phyloP scores from a whole-genome alignment of 352 stramenopile species.

The Globisporangium mamillatum region DNA sequence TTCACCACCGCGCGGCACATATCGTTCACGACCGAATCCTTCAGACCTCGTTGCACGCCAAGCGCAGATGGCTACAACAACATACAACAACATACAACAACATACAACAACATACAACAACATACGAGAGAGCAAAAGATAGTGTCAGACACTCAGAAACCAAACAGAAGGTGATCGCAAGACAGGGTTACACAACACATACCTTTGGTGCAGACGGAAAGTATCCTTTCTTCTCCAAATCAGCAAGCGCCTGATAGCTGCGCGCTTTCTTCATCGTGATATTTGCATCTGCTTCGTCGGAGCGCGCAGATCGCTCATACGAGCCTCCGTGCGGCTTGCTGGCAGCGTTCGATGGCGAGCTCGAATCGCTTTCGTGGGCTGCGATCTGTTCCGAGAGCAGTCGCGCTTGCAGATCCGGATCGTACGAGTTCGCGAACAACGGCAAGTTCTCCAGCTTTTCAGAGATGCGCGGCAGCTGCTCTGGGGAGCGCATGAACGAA shows the following conservation, averaged over 20 bases:
- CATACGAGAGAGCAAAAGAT: background rate
- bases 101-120: slow-evolving; percentile 22
- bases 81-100: background rate
- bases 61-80: slow-evolving; percentile 50
- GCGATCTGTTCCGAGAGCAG: slow-evolving; percentile 66
- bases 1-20: slow-evolving; percentile 87
- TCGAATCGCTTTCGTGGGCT: slow-evolving; percentile 24
- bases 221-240: slow-evolving; percentile 83
- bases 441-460: slow-evolving; percentile 65
- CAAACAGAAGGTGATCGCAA: background rate
- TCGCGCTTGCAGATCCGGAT: slow-evolving; percentile 51
- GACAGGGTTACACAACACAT: background rate
- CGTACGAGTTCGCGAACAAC: slow-evolving; percentile 51
- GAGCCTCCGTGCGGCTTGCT: slow-evolving; percentile 52
- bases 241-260: slow-evolving; percentile 76
- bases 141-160: background rate
- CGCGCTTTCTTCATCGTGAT: slow-evolving; percentile 71
- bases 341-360: slow-evolving; percentile 11
- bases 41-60: slow-evolving; percentile 77
- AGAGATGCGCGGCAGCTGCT: slow-evolving; percentile 64
- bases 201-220: slow-evolving; percentile 72
- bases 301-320: slow-evolving; percentile 38
- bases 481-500: slow-evolving; percentile 31
- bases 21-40: slow-evolving; percentile 86
- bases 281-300: slow-evolving; percentile 17